Percentiles rank a stretch among this genome's conserved stretches.
phyloP scores from a whole-genome alignment of 768 basidiomycete genomes.

The Galerina sulciceps region DNA sequence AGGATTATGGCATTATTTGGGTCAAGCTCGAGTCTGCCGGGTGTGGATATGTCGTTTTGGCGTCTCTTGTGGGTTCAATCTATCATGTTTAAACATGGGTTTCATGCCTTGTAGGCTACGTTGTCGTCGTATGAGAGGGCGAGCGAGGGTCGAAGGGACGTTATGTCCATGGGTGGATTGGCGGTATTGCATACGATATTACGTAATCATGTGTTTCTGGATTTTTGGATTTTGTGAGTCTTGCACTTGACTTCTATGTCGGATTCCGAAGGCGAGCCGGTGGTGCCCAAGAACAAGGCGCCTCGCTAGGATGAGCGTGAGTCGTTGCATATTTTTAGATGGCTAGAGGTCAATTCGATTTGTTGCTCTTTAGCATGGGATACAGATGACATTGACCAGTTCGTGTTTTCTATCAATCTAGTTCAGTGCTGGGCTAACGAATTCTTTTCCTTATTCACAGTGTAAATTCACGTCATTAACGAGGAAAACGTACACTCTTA shows the following conservation, averaged over 20 bases:
- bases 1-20: too few species aligned
- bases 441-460: constrained; percentile 27
- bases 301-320: constrained; percentile 95
- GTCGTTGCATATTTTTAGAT: constrained; percentile 30
- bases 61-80: too few species aligned
- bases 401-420: constrained; percentile 35
- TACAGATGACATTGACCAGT: constrained; percentile 99
- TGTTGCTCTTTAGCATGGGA: constrained; percentile 80
- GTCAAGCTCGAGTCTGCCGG: too few species aligned
- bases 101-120: constrained; percentile 60
- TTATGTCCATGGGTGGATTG: constrained; percentile 50
- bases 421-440: neutral
- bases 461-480: constrained; percentile 36
- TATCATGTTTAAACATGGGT: too few species aligned
- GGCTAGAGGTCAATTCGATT: constrained; percentile 19
- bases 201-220: constrained; percentile 16
- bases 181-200: neutral
- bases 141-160: constrained; percentile 32
- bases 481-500: neutral
- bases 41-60: too few species aligned
- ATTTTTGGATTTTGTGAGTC: constrained; percentile 7
- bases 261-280: constrained; percentile 43
- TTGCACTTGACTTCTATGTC: constrained; percentile 34
- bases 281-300: constrained; percentile 82
- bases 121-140: constrained; percentile 60